Evolutionary conservation across 1,284 basidiomycete genomes (phyloP).

Genomic region (Cryptococcus sp.): DNA sequence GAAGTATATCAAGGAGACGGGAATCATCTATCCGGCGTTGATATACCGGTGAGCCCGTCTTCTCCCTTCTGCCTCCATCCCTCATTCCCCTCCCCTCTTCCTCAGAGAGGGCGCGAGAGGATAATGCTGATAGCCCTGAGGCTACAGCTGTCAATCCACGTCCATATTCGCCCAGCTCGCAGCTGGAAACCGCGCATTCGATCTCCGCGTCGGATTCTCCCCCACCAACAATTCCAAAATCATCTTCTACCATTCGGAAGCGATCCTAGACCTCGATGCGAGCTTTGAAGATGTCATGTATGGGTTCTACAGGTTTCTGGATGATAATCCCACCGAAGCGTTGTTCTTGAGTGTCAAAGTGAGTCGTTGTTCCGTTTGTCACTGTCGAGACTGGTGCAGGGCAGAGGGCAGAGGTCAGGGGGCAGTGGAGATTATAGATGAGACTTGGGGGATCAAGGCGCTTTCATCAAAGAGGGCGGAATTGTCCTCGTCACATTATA

Average conservation of each 20-base stretch:
- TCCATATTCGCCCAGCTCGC: constrained; percentile 13
- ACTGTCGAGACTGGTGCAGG: too few species aligned
- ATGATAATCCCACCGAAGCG: constrained; percentile 15
- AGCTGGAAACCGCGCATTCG: constrained; percentile 14
- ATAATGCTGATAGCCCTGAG: not conserved
- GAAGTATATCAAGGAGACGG: constrained; percentile 8
- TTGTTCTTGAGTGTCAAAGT: constrained; percentile 17
- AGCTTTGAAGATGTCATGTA: constrained; percentile 15
- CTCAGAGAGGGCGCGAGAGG: too few species aligned
- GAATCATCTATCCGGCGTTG: constrained; percentile 12
- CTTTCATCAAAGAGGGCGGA: not conserved
- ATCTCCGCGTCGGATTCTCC: constrained; percentile 13
- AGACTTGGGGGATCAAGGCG: not conserved
- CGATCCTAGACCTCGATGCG: constrained; percentile 11
- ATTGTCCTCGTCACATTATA: not conserved
- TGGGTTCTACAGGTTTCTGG: constrained; percentile 15
- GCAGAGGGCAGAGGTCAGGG: not conserved
- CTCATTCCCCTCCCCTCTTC: not conserved
- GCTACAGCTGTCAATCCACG: constrained; percentile 4
- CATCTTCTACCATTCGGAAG: constrained; percentile 18
- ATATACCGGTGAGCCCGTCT: constrained; percentile 5
- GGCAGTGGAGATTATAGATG: too few species aligned
- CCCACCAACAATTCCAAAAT: constrained; percentile 11
- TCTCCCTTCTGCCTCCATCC: not conserved
- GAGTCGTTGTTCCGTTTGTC: constrained; percentile 1